Conservation (phyloP, 2,329 filamentous ascomycete genomes). For the Xylaria arbuscula region DNA sequence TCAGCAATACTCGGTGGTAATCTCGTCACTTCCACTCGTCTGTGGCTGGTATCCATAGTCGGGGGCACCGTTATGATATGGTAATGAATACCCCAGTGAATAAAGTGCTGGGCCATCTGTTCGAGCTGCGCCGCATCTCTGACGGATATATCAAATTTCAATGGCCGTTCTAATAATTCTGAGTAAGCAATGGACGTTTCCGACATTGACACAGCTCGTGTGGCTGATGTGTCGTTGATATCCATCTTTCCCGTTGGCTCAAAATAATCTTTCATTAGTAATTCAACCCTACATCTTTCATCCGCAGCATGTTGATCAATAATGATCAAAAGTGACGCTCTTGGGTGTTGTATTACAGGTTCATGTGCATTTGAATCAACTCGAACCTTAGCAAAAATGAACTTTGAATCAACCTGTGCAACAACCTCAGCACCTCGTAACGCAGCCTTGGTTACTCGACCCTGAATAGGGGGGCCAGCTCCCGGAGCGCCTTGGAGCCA, state of each 20-base stretch:
- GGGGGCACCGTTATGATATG: slow-evolving; percentile 51
- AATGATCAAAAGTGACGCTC: slow-evolving; percentile 68
- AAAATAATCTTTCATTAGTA: slow-evolving; percentile 70
- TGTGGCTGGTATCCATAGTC: slow-evolving; percentile 14
- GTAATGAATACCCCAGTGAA: slow-evolving; percentile 79
- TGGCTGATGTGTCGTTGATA: slow-evolving; percentile 15
- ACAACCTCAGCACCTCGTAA: slow-evolving; percentile 74
- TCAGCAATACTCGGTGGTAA: slow-evolving; percentile 80
- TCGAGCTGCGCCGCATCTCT: slow-evolving; percentile 71
- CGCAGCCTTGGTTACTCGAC: slow-evolving; percentile 69
- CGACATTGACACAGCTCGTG: slow-evolving; percentile 5
- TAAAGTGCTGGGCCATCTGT: slow-evolving; percentile 67
- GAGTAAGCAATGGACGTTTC: slow-evolving; percentile 44
- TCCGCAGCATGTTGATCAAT: slow-evolving; percentile 96
- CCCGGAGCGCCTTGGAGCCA: slow-evolving; percentile 34
- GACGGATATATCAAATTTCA: slow-evolving; percentile 72
- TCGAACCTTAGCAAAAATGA: slow-evolving; percentile 76
- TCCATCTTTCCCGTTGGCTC: slow-evolving; percentile 4
- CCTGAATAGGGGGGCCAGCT: slow-evolving; percentile 48
- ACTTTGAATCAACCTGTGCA: slow-evolving; percentile 89
- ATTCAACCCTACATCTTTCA: slow-evolving; percentile 84
- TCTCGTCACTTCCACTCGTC: slow-evolving; percentile 61
- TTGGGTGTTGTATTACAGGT: slow-evolving; percentile 2
- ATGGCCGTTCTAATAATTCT: slow-evolving; percentile 60
- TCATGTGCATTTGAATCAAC: slow-evolving; percentile 29